Evolutionary conservation across 164 flowering plant genomes (phyloP).

Genomic region (Kalanchoe fedtschenkoi): DNA sequence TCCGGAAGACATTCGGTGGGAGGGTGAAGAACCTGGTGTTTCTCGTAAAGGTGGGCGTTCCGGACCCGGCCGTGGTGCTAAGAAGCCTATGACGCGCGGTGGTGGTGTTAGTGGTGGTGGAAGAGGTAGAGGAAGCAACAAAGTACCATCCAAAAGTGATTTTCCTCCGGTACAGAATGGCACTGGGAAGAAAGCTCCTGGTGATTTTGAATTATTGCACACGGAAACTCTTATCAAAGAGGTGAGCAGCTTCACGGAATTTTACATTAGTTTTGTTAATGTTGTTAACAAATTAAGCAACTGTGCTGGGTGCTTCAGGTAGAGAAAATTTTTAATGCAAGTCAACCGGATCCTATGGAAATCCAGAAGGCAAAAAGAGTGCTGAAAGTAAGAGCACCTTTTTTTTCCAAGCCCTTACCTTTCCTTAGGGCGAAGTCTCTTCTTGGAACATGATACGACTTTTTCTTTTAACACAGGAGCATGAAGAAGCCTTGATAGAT

Average conservation of each 20-base stretch:
- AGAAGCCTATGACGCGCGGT: constrained; percentile 50
- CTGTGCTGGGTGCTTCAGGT: constrained; percentile 25
- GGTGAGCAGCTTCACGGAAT: constrained; percentile 25
- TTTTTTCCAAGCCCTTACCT: background rate
- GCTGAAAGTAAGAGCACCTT: constrained; percentile 36
- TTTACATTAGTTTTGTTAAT: background rate
- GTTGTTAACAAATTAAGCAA: no score
- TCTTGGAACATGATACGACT: background rate
- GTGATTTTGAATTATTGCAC: constrained; percentile 71
- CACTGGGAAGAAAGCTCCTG: constrained; percentile 45
- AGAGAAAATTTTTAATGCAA: constrained; percentile 43
- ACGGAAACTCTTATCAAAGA: constrained; percentile 85
- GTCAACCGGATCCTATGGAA: constrained; percentile 46
- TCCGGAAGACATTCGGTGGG: constrained; percentile 86
- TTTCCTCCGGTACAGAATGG: constrained; percentile 63
- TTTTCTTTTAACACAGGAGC: constrained; percentile 25
- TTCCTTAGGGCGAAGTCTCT: background rate
- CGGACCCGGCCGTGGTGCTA: constrained; percentile 64
- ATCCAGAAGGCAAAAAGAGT: constrained; percentile 57
- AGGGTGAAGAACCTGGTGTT: constrained; percentile 61
- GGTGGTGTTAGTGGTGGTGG: constrained; percentile 40
- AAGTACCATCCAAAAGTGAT: constrained; percentile 47
- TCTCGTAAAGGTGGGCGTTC: constrained; percentile 46
- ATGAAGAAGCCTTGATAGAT: constrained; percentile 37
- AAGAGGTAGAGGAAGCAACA: constrained; percentile 58